phyloP scores from a whole-genome alignment of 257 asterid genomes.

The Sherardia arvensis region DNA sequence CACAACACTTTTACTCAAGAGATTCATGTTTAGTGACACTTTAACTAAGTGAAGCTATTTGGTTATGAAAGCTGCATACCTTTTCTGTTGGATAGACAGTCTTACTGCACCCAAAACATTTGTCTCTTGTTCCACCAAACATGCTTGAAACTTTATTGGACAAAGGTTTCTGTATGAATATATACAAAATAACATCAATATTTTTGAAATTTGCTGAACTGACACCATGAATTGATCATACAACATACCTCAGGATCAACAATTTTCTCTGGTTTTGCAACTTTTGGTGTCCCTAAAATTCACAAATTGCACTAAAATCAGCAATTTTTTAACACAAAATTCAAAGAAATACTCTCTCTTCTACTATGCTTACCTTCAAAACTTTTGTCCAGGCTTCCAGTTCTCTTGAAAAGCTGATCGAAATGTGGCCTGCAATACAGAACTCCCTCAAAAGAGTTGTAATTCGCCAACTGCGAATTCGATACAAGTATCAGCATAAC shows the following conservation, averaged over 20 bases:
- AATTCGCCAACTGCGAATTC: conserved; percentile 62
- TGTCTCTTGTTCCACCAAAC: conserved; percentile 83
- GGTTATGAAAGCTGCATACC: conserved; percentile 28
- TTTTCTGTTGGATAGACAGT: conserved; percentile 89
- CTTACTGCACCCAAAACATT: conserved; percentile 66
- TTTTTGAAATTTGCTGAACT: not conserved
- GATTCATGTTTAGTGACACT: not conserved
- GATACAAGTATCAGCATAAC: not conserved
- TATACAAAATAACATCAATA: not conserved
- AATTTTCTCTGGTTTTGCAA: conserved; percentile 75
- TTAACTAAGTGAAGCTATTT: not conserved
- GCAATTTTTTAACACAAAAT: not conserved
- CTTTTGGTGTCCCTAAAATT: conserved; percentile 77
- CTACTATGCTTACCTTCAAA: conserved; percentile 59
- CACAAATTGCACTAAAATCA: not conserved
- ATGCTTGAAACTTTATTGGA: conserved; percentile 64
- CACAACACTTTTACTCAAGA: not conserved
- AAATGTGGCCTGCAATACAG: conserved; percentile 98
- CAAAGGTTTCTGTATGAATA: conserved; percentile 46
- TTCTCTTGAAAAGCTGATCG: conserved; percentile 94
- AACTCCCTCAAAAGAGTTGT: conserved; percentile 97
- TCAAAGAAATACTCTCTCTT: not conserved
- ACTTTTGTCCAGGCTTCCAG: conserved; percentile 94
- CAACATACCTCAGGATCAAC: conserved; percentile 47
- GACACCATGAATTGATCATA: not conserved